Percentiles rank a stretch among this genome's conserved stretches.
phyloP scores from a whole-genome alignment of 2,329 filamentous ascomycete species.

The Calonectria hongkongensis region DNA sequence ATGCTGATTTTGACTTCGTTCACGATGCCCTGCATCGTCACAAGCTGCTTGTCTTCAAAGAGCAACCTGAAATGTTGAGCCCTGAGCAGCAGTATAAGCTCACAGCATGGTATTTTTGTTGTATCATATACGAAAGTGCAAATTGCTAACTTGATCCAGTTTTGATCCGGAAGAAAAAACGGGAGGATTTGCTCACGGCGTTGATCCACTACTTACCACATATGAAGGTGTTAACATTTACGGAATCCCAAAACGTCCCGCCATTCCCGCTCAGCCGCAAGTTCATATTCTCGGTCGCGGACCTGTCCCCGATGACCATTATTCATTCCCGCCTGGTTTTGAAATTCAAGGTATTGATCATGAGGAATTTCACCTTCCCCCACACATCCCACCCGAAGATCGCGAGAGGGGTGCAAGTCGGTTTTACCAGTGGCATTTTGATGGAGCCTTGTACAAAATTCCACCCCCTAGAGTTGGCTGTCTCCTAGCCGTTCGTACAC shows the following conservation, averaged over 20 bases:
- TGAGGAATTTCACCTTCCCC: constrained; percentile 5
- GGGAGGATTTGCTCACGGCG: constrained; percentile 11
- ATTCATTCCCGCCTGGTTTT: background rate
- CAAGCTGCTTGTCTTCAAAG: constrained; percentile 7
- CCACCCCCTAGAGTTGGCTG: constrained; percentile 13
- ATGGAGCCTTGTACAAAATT: constrained; percentile 4
- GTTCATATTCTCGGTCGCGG: constrained; percentile 3
- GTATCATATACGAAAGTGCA: background rate
- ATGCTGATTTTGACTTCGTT: constrained; percentile 9
- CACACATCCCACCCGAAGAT: background rate
- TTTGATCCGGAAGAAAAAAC: constrained; percentile 12
- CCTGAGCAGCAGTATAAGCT: constrained; percentile 20
- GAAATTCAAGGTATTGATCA: constrained; percentile 13
- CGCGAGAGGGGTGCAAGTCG: background rate
- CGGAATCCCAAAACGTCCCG: constrained; percentile 7
- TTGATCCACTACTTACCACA: background rate
- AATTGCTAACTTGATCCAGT: background rate
- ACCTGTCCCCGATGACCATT: background rate
- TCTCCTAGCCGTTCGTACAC: background rate
- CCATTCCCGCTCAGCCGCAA: background rate
- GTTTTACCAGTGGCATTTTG: constrained; percentile 14
- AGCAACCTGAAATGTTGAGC: constrained; percentile 8
- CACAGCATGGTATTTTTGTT: background rate
- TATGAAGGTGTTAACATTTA: constrained; percentile 10
- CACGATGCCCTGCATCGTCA: constrained; percentile 9